phyloP scores from a whole-genome alignment of 139 green algal genomes.

The Yamagishiella unicocca region DNA sequence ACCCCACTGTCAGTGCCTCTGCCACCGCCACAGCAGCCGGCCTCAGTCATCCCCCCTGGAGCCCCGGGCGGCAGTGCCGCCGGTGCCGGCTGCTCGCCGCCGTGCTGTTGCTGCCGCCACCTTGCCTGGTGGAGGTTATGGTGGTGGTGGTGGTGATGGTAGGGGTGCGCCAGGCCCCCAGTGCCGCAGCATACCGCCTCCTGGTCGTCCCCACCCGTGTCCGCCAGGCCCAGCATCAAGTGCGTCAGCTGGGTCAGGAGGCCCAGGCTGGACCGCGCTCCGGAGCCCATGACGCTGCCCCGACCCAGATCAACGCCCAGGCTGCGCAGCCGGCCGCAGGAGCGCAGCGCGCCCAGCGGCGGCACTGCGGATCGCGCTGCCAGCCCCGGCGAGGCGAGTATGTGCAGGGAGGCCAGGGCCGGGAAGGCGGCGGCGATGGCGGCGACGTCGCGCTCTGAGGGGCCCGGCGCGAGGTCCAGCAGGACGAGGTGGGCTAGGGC shows the following conservation, averaged over 20 bases:
- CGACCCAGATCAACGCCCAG: slow-evolving; percentile 13
- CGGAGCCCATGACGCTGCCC: neutral
- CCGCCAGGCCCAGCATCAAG: neutral
- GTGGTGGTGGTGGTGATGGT: slow-evolving; percentile 15
- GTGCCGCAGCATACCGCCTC: neutral
- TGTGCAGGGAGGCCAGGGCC: neutral
- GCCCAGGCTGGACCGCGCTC: neutral
- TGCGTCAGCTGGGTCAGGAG: neutral
- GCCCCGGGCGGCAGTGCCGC: neutral
- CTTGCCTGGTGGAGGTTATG: neutral
- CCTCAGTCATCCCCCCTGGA: neutral
- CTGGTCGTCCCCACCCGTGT: neutral
- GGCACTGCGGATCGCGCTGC: neutral
- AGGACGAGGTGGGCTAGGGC: slow-evolving; percentile 16
- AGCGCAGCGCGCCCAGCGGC: slow-evolving; percentile 1
- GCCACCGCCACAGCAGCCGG: neutral
- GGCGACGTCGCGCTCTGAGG: neutral
- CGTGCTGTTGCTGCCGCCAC: neutral
- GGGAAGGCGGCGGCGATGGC: slow-evolving; percentile 9
- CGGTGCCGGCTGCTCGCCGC: neutral
- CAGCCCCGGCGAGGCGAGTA: neutral
- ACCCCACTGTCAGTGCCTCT: neutral
- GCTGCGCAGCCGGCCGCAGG: neutral
- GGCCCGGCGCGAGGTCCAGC: neutral
- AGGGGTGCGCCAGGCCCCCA: neutral